A percentile compares a stretch with the other conserved stretches of the same genome.
Conservation (phyloP, 2,329 filamentous ascomycete species). For the Ceratocystis papillata region DNA sequence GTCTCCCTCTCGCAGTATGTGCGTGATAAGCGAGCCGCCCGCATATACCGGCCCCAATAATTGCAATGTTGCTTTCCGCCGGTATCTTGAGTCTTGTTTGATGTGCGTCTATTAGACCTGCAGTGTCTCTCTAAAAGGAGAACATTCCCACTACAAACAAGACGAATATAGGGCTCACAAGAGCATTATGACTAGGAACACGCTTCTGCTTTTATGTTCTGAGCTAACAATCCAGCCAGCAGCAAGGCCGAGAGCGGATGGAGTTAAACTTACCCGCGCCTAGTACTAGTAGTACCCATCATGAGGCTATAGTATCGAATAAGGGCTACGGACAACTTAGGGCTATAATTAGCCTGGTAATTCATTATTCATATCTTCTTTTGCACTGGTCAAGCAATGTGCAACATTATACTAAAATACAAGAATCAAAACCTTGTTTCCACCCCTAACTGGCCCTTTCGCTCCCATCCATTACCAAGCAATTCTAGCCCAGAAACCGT, state of each 20-base stretch:
- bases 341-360: background rate
- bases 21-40: slow-evolving; percentile 36
- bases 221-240: background rate
- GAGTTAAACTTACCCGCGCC: background rate
- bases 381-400: background rate
- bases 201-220: too few species aligned
- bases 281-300: background rate
- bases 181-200: background rate
- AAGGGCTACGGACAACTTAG: background rate
- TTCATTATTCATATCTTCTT: slow-evolving; percentile 5
- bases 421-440: background rate
- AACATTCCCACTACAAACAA: slow-evolving; percentile 26
- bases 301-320: background rate
- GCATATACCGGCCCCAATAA: slow-evolving; percentile 40
- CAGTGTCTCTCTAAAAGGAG: slow-evolving; percentile 37
- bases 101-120: slow-evolving; percentile 34
- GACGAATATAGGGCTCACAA: slow-evolving; percentile 26
- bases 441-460: background rate
- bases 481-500: slow-evolving; percentile 45
- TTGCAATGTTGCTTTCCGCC: slow-evolving; percentile 35
- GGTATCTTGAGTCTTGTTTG: slow-evolving; percentile 35
- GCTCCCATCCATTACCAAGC: slow-evolving; percentile 40
- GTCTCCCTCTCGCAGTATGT: slow-evolving; percentile 30
- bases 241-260: background rate
- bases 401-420: background rate